Percentiles rank a stretch among this genome's conserved stretches.
Conservation (phyloP, 257 asterid genomes). For the Jasminum sambac region DNA sequence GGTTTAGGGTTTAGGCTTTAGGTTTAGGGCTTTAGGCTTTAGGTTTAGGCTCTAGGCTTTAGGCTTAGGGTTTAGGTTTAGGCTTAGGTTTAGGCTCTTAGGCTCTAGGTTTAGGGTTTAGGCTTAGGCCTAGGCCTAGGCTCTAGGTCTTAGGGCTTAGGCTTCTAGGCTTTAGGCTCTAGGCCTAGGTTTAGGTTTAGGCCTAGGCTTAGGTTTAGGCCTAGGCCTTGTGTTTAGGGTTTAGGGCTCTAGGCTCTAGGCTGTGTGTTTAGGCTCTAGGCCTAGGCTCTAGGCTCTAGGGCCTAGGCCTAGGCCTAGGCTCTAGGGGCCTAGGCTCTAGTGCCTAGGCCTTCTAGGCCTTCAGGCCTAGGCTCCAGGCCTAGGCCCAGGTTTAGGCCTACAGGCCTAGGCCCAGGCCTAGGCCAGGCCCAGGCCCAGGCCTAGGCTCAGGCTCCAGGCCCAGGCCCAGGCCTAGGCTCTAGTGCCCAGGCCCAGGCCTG, state of each 20-base stretch:
- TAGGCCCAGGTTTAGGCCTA: neutral
- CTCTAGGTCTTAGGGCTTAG: too few relatives aligned
- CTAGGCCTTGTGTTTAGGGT: neutral
- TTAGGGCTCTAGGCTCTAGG: too few relatives aligned
- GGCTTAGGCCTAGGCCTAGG: too few relatives aligned
- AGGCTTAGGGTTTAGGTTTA: too few relatives aligned
- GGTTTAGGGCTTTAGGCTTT: too few relatives aligned
- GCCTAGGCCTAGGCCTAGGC: conserved; percentile 2
- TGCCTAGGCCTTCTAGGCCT: too few relatives aligned
- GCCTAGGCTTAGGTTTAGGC: neutral
- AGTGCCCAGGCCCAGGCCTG: neutral
- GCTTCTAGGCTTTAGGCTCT: neutral
- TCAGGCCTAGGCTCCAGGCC: neutral
- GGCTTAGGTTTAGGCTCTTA: too few relatives aligned
- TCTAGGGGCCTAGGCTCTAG: too few relatives aligned
- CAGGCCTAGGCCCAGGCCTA: neutral
- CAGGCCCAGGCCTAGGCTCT: neutral
- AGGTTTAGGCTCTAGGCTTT: too few relatives aligned
- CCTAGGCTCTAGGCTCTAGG: neutral
- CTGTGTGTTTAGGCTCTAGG: neutral
- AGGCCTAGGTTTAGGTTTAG: too few relatives aligned
- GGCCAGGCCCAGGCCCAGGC: conserved; percentile 12
- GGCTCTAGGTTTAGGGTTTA: too few relatives aligned
- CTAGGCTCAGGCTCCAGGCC: neutral
- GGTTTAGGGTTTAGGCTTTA: too few relatives aligned